Percentiles rank a stretch among this genome's conserved stretches.
Evolutionary conservation across 805 yeast genomes (phyloP).

Genomic region (Yamadazyma akitaensis): DNA sequence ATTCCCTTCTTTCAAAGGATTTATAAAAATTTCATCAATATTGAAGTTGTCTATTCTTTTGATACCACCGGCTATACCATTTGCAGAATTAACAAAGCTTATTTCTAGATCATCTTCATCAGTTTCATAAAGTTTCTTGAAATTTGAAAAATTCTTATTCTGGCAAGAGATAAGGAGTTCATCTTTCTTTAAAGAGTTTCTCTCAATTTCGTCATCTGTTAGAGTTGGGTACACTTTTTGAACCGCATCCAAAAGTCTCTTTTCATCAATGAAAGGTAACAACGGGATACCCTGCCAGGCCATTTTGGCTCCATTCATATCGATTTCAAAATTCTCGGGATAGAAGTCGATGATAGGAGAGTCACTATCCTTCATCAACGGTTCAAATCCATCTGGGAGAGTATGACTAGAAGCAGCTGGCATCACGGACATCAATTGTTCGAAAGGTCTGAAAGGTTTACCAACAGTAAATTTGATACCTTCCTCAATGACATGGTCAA

Average conservation of each 20-base stretch:
- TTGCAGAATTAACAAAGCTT: constrained; percentile 45
- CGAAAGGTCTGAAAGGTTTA: constrained; percentile 83
- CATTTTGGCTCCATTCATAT: constrained; percentile 94
- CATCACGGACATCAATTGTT: constrained; percentile 89
- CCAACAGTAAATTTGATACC: constrained; percentile 63
- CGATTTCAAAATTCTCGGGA: constrained; percentile 83
- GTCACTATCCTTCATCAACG: constrained; percentile 72
- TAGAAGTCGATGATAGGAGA: constrained; percentile 89
- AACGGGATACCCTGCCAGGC: constrained; percentile 94
- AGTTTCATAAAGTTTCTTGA: constrained; percentile 41
- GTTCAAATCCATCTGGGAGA: constrained; percentile 75
- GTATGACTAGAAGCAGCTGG: constrained; percentile 93
- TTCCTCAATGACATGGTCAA: constrained; percentile 42
- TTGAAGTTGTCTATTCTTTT: constrained; percentile 32
- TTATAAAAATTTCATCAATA: constrained; percentile 32
- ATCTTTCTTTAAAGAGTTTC: constrained; percentile 72
- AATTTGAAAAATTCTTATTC: constrained; percentile 47
- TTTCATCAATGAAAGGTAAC: constrained; percentile 86
- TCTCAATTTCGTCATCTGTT: constrained; percentile 60
- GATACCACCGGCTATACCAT: constrained; percentile 61
- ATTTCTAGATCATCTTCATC: constrained; percentile 23
- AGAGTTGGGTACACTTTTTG: constrained; percentile 58
- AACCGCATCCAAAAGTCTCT: constrained; percentile 65
- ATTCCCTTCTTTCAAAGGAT: constrained; percentile 47
- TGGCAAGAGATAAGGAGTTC: constrained; percentile 64